Evolutionary conservation across 1,139 yeast genomes (phyloP), one percentile per base, ranked within the genome.

Genomic region (Geotrichum carabidarum): DNA sequence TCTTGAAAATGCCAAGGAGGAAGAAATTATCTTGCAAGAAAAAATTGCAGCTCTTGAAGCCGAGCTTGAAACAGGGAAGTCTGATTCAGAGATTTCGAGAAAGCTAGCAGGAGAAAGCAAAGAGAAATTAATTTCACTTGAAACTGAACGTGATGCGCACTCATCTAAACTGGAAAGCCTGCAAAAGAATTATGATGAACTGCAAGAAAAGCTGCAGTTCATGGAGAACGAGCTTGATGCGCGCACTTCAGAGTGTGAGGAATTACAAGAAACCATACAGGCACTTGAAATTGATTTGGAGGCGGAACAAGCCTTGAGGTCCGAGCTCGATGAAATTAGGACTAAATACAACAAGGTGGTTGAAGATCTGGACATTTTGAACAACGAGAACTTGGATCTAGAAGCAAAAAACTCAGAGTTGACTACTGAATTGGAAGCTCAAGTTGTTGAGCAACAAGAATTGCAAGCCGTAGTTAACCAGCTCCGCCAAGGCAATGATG

Each of bases 271-370:
- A 14, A 36, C 32, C 4, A 38, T 43, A 8, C 45, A 46, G 17
- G 30, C 50, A 8, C 48, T 40, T 30, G 56, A 48, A 18, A 27
- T 53, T 12, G 56, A 53, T 37, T 18, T 49, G 8, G 56, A 53
- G 17, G 56, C 51, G 5, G 56, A 53, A 17, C 34, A 44, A 12
- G 48, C 42, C 7, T 27, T 49, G 15, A 15, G 56, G 36, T 22
- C 44, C 7, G 56, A 53, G 11, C 35, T 53, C 8, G 35, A 22
- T 4, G 48, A 48, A 14, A 30, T 46, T n/a, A 14, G 35, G n/a
- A 11, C 31, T 14, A 41, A 40, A 11, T 45, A 34, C 6, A 50
- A 44, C 3, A 48, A 40, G 27, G 37, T 36, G n/a, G 27, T 14
- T 7, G 44, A 47, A 30, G 50, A 47, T 15, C 27, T 47, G 27